Conservation (phyloP, 352 stramenopile species). For the Phytophthora tubulina region DNA sequence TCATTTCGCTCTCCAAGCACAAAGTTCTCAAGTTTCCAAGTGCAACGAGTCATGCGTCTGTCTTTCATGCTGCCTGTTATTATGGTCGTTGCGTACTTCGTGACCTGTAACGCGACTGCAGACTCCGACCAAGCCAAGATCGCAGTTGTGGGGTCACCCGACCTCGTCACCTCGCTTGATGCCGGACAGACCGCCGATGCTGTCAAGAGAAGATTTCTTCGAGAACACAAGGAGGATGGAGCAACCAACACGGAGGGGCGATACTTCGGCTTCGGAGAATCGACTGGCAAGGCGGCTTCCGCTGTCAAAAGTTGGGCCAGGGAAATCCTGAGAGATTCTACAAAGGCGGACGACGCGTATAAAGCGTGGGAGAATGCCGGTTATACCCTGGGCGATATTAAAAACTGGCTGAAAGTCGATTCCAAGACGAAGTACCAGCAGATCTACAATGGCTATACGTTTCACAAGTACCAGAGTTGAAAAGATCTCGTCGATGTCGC, state of each 20-base stretch:
- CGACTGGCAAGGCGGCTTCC: too few relatives aligned
- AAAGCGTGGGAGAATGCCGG: not conserved
- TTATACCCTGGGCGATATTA: not conserved
- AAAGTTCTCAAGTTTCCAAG: not conserved
- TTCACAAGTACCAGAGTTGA: not conserved
- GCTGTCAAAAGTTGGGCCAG: not conserved
- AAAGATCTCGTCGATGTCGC: not conserved
- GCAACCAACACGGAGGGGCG: not conserved
- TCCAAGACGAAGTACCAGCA: not conserved
- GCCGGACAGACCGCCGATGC: not conserved
- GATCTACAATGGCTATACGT: not conserved
- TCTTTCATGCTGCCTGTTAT: not conserved
- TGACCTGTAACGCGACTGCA: not conserved
- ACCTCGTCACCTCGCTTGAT: not conserved
- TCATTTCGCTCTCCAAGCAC: not conserved
- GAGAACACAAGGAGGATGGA: not conserved
- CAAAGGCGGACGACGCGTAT: not conserved
- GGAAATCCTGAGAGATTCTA: not conserved
- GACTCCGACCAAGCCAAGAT: not conserved
- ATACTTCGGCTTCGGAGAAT: not conserved
- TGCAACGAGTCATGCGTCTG: not conserved
- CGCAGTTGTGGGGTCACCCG: not conserved
- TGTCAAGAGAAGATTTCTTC: conserved; percentile 3
- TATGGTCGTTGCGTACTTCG: not conserved
- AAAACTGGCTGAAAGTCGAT: not conserved